Evolutionary conservation across 2,329 filamentous ascomycete genomes (phyloP).

Genomic region (Apiospora marii): DNA sequence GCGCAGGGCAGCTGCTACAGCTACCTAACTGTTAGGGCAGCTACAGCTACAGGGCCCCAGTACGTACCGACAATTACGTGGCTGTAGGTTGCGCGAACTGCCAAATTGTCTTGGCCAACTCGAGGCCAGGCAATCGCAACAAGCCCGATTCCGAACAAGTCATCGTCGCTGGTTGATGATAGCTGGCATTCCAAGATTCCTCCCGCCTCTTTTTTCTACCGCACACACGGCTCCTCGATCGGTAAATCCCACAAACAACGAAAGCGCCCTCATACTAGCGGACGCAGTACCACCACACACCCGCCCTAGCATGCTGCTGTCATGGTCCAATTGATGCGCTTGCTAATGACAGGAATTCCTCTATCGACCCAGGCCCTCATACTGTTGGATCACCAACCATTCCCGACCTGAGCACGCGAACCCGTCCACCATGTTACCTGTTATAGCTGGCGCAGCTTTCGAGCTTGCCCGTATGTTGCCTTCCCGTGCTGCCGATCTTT

Average conservation of each 20-base stretch:
- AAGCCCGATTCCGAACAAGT: constrained; percentile 11
- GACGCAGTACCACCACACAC: constrained; percentile 3
- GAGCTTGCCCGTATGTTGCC: constrained; percentile 49
- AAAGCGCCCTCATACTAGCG: background rate
- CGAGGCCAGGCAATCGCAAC: constrained; percentile 1
- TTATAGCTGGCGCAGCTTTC: constrained; percentile 46
- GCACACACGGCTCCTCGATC: background rate
- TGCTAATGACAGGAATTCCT: constrained; percentile 13
- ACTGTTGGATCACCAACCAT: constrained; percentile 13
- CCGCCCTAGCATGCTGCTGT: constrained; percentile 20
- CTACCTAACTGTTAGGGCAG: background rate
- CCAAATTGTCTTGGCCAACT: constrained; percentile 11
- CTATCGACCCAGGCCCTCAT: constrained; percentile 17
- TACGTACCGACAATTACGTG: constrained; percentile 4
- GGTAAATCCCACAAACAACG: background rate
- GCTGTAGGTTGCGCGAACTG: constrained; percentile 9
- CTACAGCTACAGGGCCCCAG: background rate
- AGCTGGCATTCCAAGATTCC: constrained; percentile 8
- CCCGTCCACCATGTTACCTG: constrained; percentile 44
- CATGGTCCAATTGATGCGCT: constrained; percentile 23
- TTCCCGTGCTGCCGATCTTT: constrained; percentile 25
- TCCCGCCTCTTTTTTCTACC: background rate
- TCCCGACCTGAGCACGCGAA: constrained; percentile 7
- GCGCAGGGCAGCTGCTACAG: background rate
- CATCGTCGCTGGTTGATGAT: constrained; percentile 9